Conservation (phyloP, 2,329 filamentous ascomycete genomes). For the Diaporthe ampelina region DNA sequence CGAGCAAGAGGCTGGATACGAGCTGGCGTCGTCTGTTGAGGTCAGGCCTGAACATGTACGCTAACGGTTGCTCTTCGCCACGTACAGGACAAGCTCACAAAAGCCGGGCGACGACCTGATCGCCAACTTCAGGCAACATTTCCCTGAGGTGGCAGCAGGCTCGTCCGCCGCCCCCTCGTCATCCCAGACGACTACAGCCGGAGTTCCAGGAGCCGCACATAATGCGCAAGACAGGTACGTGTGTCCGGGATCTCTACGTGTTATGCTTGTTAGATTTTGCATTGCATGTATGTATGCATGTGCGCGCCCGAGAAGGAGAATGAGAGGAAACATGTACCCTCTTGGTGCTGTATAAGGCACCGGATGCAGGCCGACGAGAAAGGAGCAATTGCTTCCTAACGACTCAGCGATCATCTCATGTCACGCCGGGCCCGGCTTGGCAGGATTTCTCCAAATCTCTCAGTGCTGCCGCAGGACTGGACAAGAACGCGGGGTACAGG, state of each 20-base stretch:
- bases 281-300: background rate
- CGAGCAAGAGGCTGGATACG: background rate
- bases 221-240: constrained; percentile 52
- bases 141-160: constrained; percentile 75
- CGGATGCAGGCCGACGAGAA: background rate
- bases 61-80: constrained; percentile 17
- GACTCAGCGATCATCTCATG: constrained; percentile 11
- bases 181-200: constrained; percentile 52
- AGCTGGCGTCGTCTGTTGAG: constrained; percentile 15
- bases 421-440: constrained; percentile 28
- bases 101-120: constrained; percentile 90
- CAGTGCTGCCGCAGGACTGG: background rate
- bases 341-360: background rate
- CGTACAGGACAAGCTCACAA: constrained; percentile 78
- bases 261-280: background rate
- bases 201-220: constrained; percentile 49
- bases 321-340: background rate
- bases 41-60: background rate
- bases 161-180: constrained; percentile 59
- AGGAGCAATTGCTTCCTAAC: background rate
- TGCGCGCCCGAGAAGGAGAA: background rate
- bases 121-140: constrained; percentile 85
- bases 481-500: constrained; percentile 28
- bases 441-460: constrained; percentile 29
- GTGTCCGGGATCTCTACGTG: background rate